A percentile compares a stretch with the other conserved stretches of the same genome.
Conservation (phyloP, 441 rosid genomes). For the Geranium incanum region DNA sequence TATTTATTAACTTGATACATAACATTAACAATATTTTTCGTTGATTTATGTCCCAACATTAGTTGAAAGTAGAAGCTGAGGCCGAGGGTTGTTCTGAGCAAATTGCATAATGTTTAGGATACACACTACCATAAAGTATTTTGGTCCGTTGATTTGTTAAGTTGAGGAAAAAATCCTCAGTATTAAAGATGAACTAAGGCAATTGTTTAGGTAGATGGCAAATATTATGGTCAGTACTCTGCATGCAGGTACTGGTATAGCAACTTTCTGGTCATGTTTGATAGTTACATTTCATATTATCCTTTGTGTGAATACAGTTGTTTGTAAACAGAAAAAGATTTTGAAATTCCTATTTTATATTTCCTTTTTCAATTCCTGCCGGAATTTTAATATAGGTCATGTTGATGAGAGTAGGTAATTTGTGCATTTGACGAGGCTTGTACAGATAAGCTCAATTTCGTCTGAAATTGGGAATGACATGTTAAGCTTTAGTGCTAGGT, state of each 20-base stretch:
- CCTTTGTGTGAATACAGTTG: neutral
- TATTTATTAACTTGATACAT: neutral
- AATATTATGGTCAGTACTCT: neutral
- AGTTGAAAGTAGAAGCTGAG: neutral
- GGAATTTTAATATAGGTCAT: too few species aligned
- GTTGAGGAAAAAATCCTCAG: neutral
- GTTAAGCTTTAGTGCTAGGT: too few species aligned
- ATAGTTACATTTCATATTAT: neutral
- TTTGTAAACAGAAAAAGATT: neutral
- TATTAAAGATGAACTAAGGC: neutral
- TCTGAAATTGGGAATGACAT: too few species aligned
- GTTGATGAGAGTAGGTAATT: too few species aligned
- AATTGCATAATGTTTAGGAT: neutral
- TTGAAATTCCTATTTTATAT: too few species aligned
- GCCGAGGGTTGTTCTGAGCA: neutral
- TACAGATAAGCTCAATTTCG: too few species aligned
- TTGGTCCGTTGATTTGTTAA: neutral
- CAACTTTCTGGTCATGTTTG: neutral
- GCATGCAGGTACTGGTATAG: neutral
- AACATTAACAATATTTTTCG: neutral
- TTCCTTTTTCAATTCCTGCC: too few species aligned
- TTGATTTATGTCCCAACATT: neutral
- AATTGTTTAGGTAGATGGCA: neutral
- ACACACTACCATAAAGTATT: neutral
- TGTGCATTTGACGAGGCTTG: too few species aligned